Base-by-base conservation (phyloP, 768 basidiomycete species). In the Agaricus subrufescens region DNA sequence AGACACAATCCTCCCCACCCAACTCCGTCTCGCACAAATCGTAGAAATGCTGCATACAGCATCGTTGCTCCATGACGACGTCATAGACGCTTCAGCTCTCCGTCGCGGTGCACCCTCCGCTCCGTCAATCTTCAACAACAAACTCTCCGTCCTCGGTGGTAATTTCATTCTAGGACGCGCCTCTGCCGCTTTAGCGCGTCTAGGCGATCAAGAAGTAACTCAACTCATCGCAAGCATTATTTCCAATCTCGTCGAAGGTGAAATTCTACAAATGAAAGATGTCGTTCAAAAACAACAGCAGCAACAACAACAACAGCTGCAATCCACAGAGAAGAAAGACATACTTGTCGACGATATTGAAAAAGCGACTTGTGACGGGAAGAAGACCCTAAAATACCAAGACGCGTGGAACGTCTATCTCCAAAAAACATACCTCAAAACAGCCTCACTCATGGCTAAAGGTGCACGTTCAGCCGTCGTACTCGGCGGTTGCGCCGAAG, bases 31-130 rank as follows among this genome's bases (percentile, higher is more conserved):
- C 29, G 95, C 94, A 0, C 91, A 94, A 63, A 94, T 98, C 37
- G 87, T 93, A 44, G 94, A 98, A 67, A 93, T 97, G 91, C 90
- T 98, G 59, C 95, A 98, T 63, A 93, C 95, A 29, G 95, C 94
- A 2, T 94, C 92, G 5, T 79, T 97, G n/a, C 71, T 98, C 7
- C 94, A 98, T 65, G 95, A 97, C 78, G 94, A 98, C 66, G 95
- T 97, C 43, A 89, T 96, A 58, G 95, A 97, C 76, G 75, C 74
- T 60, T 90, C 94, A 0, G 75, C 85, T 7, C 80, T 92, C 5
- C 85, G 94, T 5, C 79, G 95, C 0, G 85, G 86, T 1, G 80
- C 79, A 0, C 81, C 90, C 1, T 91, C 88, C 23, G 91, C 91
- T 0, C 95, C 94, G 0, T 77, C 82, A 19, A 80, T 84, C 1